A percentile compares a stretch with the other conserved stretches of the same genome.
These are phyloP conservation scores for Fusarium austroafricanum DNA, from an alignment of 2,329 filamentous ascomycete genomes.

Conservation along the genomic window DNA sequence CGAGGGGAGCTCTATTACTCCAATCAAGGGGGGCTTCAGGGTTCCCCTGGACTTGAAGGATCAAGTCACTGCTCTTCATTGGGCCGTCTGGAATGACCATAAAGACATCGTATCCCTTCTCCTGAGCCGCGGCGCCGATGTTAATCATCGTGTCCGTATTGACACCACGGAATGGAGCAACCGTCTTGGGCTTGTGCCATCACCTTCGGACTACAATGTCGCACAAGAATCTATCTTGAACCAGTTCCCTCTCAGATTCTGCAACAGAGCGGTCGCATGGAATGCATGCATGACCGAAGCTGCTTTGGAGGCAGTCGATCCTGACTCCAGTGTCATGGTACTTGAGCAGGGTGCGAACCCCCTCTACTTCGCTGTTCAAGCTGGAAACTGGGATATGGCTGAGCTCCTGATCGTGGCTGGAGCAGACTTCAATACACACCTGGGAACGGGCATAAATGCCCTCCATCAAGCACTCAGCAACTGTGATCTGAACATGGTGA, in stretches of 20 bases:
- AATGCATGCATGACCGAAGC: not conserved
- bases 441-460: slow-evolving; percentile 1
- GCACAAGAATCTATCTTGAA: not conserved
- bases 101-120: not conserved
- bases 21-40: not conserved
- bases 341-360: slow-evolving; percentile 14
- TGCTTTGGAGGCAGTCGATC: not conserved
- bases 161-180: not conserved
- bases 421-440: not conserved
- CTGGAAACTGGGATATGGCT: not conserved
- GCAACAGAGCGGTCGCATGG: not conserved
- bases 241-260: not conserved
- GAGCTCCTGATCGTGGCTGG: not conserved
- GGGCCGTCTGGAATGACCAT: not conserved
- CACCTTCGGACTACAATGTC: no score
- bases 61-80: slow-evolving; percentile 18
- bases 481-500: not conserved
- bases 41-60: not conserved
- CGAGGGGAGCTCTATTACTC: no score
- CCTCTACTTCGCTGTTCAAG: slow-evolving; percentile 18
- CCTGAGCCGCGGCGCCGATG: not conserved
- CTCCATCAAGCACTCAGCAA: slow-evolving; percentile 9
- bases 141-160: slow-evolving; percentile 16
- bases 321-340: rapidly evolving
- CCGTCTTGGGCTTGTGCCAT: no score